Conservation (phyloP, 192 early-diverging fungal genomes). For the Coemansia sp. region DNA sequence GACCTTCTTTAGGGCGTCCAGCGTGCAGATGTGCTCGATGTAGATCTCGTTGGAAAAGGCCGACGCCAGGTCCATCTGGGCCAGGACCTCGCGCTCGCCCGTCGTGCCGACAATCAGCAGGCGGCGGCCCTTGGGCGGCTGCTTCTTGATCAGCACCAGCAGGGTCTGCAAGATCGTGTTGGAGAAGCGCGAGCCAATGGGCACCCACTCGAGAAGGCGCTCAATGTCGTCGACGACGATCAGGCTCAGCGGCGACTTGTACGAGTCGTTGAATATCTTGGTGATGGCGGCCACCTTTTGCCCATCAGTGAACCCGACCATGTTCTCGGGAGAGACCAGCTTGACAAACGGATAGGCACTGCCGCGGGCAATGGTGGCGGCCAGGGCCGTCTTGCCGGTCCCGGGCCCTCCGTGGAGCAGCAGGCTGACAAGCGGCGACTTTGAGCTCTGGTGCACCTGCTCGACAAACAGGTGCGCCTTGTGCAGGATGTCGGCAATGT, state of each 20-base stretch:
- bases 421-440: conserved; percentile 88
- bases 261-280: conserved; percentile 95
- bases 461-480: conserved; percentile 60
- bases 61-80: conserved; percentile 81
- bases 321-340: conserved; percentile 89
- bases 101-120: conserved; percentile 93
- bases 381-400: conserved; percentile 91
- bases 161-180: conserved; percentile 90
- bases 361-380: conserved; percentile 86
- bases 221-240: conserved; percentile 95
- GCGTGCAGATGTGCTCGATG: conserved; percentile 66
- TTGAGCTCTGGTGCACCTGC: conserved; percentile 68
- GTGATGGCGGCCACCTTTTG: conserved; percentile 82
- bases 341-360: conserved; percentile 96
- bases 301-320: conserved; percentile 85
- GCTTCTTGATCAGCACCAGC: conserved; percentile 86
- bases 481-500: conserved; percentile 55
- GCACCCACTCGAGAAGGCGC: conserved; percentile 89
- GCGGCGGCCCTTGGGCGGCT: conserved; percentile 74
- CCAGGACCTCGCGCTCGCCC: conserved; percentile 67
- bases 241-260: conserved; percentile 89
- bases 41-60: conserved; percentile 82
- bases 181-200: conserved; percentile 92
- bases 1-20: conserved; percentile 68
- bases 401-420: conserved; percentile 83